Evolutionary conservation across 2,329 filamentous ascomycete genomes (phyloP).

Genomic region (Pleomassaria siparia): DNA sequence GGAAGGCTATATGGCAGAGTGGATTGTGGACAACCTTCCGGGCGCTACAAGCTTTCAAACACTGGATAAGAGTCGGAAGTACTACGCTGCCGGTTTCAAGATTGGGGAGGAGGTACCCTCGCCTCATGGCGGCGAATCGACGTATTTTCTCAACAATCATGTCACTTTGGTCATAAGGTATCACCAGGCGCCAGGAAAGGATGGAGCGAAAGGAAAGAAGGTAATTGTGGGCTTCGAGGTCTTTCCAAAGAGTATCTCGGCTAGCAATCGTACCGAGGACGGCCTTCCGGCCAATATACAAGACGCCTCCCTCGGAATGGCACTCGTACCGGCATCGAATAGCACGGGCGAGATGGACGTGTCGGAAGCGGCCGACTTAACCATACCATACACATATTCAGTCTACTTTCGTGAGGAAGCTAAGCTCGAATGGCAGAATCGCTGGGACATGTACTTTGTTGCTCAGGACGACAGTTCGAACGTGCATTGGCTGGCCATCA

Average conservation of each 20-base stretch:
- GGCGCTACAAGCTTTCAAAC: conserved; percentile 88
- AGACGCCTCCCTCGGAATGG: conserved; percentile 64
- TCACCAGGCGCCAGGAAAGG: conserved; percentile 68
- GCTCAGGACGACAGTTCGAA: conserved; percentile 80
- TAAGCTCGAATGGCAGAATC: conserved; percentile 75
- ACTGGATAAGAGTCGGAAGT: conserved; percentile 79
- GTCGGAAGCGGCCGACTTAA: conserved; percentile 66
- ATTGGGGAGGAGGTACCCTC: conserved; percentile 74
- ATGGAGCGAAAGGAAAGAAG: conserved; percentile 70
- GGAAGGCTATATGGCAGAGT: conserved; percentile 83
- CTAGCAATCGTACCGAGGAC: conserved; percentile 59
- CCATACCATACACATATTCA: conserved; percentile 83
- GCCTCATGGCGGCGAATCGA: conserved; percentile 59
- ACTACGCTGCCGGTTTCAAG: conserved; percentile 90
- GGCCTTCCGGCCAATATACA: conserved; percentile 71
- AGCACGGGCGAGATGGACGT: conserved; percentile 55
- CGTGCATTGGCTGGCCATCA: conserved; percentile 85
- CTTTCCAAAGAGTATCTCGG: conserved; percentile 79
- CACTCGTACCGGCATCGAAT: conserved; percentile 66
- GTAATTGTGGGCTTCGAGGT: conserved; percentile 88
- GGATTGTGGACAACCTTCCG: conserved; percentile 90
- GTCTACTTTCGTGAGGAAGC: conserved; percentile 87
- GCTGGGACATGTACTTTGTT: conserved; percentile 89
- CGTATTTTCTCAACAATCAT: conserved; percentile 83
- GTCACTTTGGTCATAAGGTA: conserved; percentile 82